Conservation (phyloP, 345 rosid genomes). For the Carallia pectinifolia region DNA sequence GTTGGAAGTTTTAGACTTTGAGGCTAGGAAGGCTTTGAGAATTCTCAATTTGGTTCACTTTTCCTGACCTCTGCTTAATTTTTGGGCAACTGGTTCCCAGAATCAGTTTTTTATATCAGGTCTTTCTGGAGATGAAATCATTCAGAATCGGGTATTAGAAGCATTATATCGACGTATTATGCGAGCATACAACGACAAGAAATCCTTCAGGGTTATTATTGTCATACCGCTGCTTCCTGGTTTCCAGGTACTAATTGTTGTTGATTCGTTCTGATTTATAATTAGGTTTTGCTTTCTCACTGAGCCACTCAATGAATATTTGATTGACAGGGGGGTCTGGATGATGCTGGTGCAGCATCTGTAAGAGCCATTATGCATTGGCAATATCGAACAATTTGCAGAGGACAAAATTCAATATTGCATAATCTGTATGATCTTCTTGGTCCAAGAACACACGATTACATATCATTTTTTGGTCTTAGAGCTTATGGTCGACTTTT, state of each 20-base stretch:
- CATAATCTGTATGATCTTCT: conserved; percentile 68
- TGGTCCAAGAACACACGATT: conserved; percentile 73
- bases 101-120: conserved; percentile 99
- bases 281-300: conserved; percentile 4
- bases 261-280: conserved; percentile 12
- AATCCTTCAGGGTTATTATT: conserved; percentile 78
- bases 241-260: conserved; percentile 64
- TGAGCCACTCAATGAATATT: conserved; percentile 7
- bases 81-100: conserved; percentile 58
- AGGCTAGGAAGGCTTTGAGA: conserved; percentile 1
- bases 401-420: conserved; percentile 89
- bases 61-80: conserved; percentile 41
- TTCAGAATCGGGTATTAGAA: conserved; percentile 84
- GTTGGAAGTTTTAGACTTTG: not conserved
- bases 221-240: conserved; percentile 98
- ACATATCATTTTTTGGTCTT: conserved; percentile 93
- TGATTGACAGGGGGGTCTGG: conserved; percentile 82
- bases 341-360: conserved; percentile 95
- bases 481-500: conserved; percentile 81
- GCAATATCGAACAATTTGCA: conserved; percentile 96
- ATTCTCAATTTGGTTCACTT: conserved; percentile 1
- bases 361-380: conserved; percentile 99
- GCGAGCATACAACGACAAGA: conserved; percentile 82
- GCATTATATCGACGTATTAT: conserved; percentile 78
- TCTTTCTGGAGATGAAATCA: conserved; percentile 83